Conservation (phyloP, 2,329 filamentous ascomycete species). For the Periconia macrospinosa region DNA sequence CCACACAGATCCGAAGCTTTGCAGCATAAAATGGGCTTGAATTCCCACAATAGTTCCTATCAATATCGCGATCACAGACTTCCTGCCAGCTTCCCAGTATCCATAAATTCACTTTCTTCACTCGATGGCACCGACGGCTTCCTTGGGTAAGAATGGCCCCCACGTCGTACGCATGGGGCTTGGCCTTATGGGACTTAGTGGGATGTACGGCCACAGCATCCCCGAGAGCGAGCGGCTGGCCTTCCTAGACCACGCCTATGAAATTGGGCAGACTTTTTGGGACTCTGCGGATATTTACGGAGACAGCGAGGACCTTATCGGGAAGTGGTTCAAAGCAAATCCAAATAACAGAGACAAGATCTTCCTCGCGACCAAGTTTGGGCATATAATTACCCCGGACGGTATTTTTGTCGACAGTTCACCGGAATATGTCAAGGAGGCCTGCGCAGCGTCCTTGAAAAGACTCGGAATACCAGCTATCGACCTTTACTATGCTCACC, state of each 20-base stretch:
- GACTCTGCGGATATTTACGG: slow-evolving; percentile 28
- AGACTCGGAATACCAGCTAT: slow-evolving; percentile 39
- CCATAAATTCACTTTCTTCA: too few species aligned
- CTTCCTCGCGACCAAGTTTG: slow-evolving; percentile 19
- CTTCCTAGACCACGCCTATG: background rate
- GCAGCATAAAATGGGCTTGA: too few species aligned
- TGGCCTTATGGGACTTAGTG: too few species aligned
- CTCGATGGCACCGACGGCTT: too few species aligned
- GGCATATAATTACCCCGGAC: background rate
- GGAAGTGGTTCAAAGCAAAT: slow-evolving; percentile 16
- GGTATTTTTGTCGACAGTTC: slow-evolving; percentile 25
- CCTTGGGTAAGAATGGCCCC: too few species aligned
- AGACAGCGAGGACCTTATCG: slow-evolving; percentile 21
- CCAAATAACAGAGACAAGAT: slow-evolving; percentile 13
- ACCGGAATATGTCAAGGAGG: slow-evolving; percentile 41
- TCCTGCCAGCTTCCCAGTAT: too few species aligned
- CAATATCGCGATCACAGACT: too few species aligned
- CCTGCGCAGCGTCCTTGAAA: slow-evolving; percentile 38
- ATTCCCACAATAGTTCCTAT: too few species aligned
- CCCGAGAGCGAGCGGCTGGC: too few species aligned
- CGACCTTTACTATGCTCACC: slow-evolving; percentile 47
- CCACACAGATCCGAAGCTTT: too few species aligned
- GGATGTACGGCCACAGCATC: too few species aligned
- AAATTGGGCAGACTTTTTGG: slow-evolving; percentile 30
- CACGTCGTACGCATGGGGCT: too few species aligned